Evolutionary conservation across 495 filamentous ascomycete species (phyloP), one percentile per base, ranked within the genome.

Genomic region (Trichoderma asperelloides): DNA sequence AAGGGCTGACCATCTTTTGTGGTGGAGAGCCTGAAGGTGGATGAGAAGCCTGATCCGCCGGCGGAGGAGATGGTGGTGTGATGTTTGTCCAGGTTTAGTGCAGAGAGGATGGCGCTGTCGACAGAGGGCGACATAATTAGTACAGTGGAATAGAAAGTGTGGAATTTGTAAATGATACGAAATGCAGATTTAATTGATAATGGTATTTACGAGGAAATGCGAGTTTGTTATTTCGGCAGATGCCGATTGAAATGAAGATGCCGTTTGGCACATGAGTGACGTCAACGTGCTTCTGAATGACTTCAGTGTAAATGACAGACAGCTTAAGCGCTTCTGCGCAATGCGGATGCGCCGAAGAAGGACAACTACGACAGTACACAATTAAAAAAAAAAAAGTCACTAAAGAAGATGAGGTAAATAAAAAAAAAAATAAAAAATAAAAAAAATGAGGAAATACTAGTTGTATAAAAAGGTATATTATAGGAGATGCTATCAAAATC

Each of bases 11-110:
- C 84, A 43, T 84, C 69, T 40, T 73, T 74, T 39, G 77, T 74
- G 41, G 85, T 83, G 45, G 78, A 85, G 30, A 97, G 83, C 66
- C 87, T 88, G 69, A 84, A 85, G 27, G 91, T 93, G 27, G 83
- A 89, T 18, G 89, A 82, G 77, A 94, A 95, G 28, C 88, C 89
- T 9, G 84, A 86, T 43, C 88, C 87, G 49, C 91, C 92, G 69
- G 90, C 82, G 30, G 83, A 78, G 0, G 85, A 74, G 25, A 92
- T 80, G 64, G 81, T 86, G 49, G 86, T 84, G 67, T 76, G 77
- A 67, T 80, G 73, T 1, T 86, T 78, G 67, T 89, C 81, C 63
- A 96, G 82, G 25, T 78, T 81, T n/a, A 96, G 83, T 8, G 90
- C 86, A 66, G 78, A 73, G 60, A 90, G 78, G 62, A 91, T 84